Evolutionary conservation across 2,329 filamentous ascomycete species (phyloP), one percentile per base, ranked within the genome.

Genomic region (Phaeomoniella chlamydospora): DNA sequence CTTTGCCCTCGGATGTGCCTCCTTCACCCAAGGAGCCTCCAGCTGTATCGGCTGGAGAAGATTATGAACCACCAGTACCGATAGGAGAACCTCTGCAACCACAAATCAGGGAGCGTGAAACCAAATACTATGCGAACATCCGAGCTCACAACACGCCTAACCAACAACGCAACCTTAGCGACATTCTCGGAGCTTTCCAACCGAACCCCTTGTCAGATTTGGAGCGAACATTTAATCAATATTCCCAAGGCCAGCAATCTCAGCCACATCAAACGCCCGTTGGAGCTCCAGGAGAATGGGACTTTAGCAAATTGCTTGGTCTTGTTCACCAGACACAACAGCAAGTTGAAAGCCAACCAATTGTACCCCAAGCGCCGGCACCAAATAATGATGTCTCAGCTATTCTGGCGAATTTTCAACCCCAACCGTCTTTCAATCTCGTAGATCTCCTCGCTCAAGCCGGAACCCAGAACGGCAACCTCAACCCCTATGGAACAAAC

Each of bases 1-100:
- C 61, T 2, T 61, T 57, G 17, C 51, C 54, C 33, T 54, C 55
- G 3, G 64, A 68, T 41, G 53, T 66, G 33, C 64, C 64, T 4
- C 43, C 55, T 4, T 58, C 62, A 3, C 62, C 64, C 4, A 65
- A 63, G 41, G 64, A 68, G 36, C 62, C 63, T 11, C 55, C 59
- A 16, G 45, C 53, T 14, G 46, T 52, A 3, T 45, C 43, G 10
- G 51, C 51, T 26, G 50, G 51, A 4, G 57, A 61, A 18, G 31
- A 43, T 3, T 58, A 58, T 12, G 38, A 40, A 26, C 49, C 50
- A 12, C 49, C 53, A 32, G 45, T 55, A 33, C 40, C 50, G 6
- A 66, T 67, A 43, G 64, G 64, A 26, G 54, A 64, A 34, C 46
- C 60, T 16, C 50, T 51, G 3, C 61, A 64, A 26, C 22, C 22